These are phyloP conservation scores for Rhizophora mangle DNA, from an alignment of 345 rosid species.

Conservation along the genomic window DNA sequence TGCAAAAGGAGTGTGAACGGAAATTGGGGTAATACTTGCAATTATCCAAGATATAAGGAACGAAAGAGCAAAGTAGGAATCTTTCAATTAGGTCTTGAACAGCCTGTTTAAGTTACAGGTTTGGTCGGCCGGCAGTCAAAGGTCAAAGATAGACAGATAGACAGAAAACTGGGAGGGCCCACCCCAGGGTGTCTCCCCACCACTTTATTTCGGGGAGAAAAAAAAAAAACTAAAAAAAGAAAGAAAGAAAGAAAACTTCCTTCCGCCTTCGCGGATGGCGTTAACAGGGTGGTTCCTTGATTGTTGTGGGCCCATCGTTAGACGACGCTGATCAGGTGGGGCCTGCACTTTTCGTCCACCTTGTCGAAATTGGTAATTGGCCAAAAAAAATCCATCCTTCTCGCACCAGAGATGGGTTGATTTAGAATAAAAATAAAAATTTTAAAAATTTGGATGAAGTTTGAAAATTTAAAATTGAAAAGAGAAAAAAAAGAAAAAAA, in stretches of 20 bases:
- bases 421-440: too few species aligned
- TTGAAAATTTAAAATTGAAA: too few species aligned
- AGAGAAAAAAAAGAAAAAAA: neutral
- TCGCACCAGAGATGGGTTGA: neutral
- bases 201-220: neutral
- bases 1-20: neutral
- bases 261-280: too few species aligned
- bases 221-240: too few species aligned
- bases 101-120: slow-evolving; percentile 8
- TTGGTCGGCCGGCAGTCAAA: slow-evolving; percentile 37
- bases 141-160: slow-evolving; percentile 44
- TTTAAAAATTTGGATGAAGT: too few species aligned
- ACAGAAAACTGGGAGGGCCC: slow-evolving; percentile 49
- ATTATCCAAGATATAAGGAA: neutral
- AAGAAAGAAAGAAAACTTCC: too few species aligned
- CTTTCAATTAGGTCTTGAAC: slow-evolving; percentile 14
- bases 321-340: neutral
- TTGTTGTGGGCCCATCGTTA: neutral
- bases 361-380: neutral
- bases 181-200: slow-evolving; percentile 34
- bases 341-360: neutral
- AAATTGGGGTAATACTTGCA: neutral
- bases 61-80: neutral
- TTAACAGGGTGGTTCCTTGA: neutral
- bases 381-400: neutral